phyloP scores from a whole-genome alignment of 192 early-diverging fungal species.

The Mortierella claussenii region DNA sequence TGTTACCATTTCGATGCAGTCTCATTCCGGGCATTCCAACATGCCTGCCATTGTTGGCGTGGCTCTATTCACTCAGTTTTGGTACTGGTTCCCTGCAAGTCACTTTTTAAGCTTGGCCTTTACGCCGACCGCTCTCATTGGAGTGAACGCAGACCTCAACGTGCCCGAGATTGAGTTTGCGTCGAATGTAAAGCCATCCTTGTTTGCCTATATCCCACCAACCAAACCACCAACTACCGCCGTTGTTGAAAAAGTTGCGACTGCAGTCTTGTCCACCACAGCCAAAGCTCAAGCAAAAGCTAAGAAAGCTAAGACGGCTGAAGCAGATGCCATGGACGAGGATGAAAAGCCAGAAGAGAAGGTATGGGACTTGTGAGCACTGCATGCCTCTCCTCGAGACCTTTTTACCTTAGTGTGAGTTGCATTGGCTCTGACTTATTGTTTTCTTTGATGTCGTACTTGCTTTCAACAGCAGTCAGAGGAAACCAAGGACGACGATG shows the following conservation, averaged over 20 bases:
- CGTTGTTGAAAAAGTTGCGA: slow-evolving; percentile 91
- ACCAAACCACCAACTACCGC: slow-evolving; percentile 84
- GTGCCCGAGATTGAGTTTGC: slow-evolving; percentile 87
- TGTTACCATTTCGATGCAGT: slow-evolving; percentile 92
- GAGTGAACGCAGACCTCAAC: slow-evolving; percentile 88
- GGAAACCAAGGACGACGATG: slow-evolving; percentile 67
- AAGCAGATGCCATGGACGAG: slow-evolving; percentile 58
- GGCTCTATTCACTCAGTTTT: slow-evolving; percentile 98
- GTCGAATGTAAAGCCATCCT: slow-evolving; percentile 86
- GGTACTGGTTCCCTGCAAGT: slow-evolving; percentile 99
- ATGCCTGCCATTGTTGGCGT: slow-evolving; percentile 99
- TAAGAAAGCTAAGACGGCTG: slow-evolving; percentile 74
- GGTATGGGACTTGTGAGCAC: not conserved
- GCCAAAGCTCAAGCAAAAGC: slow-evolving; percentile 90
- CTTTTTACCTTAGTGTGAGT: too few relatives aligned
- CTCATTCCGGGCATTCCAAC: slow-evolving; percentile 87
- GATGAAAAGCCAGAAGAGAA: slow-evolving; percentile 67
- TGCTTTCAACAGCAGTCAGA: slow-evolving; percentile 71
- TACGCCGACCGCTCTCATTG: slow-evolving; percentile 95
- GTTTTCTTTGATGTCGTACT: too few relatives aligned
- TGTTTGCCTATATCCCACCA: slow-evolving; percentile 94
- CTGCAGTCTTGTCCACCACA: slow-evolving; percentile 95
- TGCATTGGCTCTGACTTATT: too few relatives aligned
- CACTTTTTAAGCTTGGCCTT: slow-evolving; percentile 97
- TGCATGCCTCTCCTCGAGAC: too few relatives aligned